Evolutionary conservation across 2,329 filamentous ascomycete species (phyloP).

Genomic region (Aureobasidium lini): DNA sequence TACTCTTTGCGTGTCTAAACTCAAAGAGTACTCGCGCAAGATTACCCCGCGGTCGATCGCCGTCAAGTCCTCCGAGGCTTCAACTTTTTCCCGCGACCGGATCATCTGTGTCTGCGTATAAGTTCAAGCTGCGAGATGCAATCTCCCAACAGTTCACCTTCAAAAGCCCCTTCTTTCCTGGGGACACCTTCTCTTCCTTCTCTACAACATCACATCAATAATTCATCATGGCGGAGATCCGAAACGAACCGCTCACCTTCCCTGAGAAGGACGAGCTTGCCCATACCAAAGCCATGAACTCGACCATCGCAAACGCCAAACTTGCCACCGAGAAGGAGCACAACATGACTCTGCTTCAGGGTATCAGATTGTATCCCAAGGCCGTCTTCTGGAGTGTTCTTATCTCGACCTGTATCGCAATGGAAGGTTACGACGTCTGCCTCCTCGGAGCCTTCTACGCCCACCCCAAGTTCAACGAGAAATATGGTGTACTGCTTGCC

Average conservation of each 20-base stretch:
- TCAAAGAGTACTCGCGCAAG: no score
- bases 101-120: conserved; percentile 1
- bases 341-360: conserved; percentile 56
- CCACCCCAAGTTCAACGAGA: conserved; percentile 40
- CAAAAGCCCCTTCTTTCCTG: conserved; percentile 1
- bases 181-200: not conserved
- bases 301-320: conserved; percentile 35
- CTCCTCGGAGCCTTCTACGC: conserved; percentile 73
- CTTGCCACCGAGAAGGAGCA: conserved; percentile 42
- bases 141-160: conserved; percentile 10
- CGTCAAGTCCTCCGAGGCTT: not conserved
- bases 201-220: not conserved
- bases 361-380: conserved; percentile 76
- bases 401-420: conserved; percentile 84
- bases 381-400: conserved; percentile 76
- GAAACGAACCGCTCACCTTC: conserved; percentile 19
- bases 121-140: not conserved
- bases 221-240: conserved; percentile 9
- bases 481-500: conserved; percentile 35
- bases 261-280: conserved; percentile 27
- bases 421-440: conserved; percentile 84
- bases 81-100: not conserved
- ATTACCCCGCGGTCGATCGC: not conserved
- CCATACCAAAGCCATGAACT: conserved; percentile 20
- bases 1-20: no score